Conservation (phyloP, 208 protist genomes). For the Wallacemonas sp. region DNA sequence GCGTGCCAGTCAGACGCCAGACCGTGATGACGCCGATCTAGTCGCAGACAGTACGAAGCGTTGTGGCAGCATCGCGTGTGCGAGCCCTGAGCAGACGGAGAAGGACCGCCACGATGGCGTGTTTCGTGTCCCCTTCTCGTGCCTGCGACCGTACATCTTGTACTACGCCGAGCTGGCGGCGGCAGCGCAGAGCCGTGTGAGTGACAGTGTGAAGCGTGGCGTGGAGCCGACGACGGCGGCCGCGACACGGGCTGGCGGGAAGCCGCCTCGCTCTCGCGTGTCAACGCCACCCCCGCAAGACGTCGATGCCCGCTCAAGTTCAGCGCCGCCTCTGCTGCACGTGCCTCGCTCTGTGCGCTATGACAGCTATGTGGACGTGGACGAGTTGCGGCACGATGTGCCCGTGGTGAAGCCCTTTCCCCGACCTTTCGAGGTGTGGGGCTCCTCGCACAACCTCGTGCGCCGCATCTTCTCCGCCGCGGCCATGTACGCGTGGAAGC, state of each 20-base stretch:
- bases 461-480: conserved; percentile 72
- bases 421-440: conserved; percentile 84
- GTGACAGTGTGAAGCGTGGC: background rate
- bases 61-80: background rate
- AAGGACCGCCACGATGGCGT: conserved; percentile 25
- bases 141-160: conserved; percentile 20
- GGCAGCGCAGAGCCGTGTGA: background rate
- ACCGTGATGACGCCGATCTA: background rate
- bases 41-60: background rate
- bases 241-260: too few relatives aligned
- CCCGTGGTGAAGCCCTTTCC: conserved; percentile 57
- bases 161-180: conserved; percentile 16
- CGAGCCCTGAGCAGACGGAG: conserved; percentile 4
- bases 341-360: conserved; percentile 33
- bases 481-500: conserved; percentile 88
- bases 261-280: too few relatives aligned
- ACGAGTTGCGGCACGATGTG: conserved; percentile 50
- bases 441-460: conserved; percentile 53
- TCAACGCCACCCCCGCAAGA: too few relatives aligned
- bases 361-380: conserved; percentile 57
- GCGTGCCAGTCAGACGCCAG: conserved; percentile 18
- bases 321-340: background rate
- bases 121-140: conserved; percentile 16
- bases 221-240: background rate
- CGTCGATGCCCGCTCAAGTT: background rate